Percentiles rank a stretch among this genome's conserved stretches.
These are phyloP conservation scores for Nakataea oryzae DNA, from an alignment of 2,329 filamentous ascomycete species.

Conservation along the genomic window DNA sequence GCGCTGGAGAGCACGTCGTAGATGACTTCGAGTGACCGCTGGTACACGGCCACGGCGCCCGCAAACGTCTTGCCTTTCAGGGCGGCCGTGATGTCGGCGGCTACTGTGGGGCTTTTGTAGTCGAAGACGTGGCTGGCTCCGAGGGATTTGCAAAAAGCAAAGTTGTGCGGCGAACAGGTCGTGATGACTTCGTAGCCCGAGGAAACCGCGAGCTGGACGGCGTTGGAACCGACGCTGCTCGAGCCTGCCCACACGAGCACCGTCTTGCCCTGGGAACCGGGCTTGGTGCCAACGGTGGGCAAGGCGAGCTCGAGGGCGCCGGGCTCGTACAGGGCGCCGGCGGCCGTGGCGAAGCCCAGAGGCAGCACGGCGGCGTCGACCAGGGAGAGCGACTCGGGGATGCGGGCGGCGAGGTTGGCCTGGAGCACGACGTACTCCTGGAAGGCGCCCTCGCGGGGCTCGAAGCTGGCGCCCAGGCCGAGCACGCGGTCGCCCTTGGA, in stretches of 20 bases:
- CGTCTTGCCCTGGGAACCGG: slow-evolving; percentile 7
- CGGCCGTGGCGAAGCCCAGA: slow-evolving; percentile 16
- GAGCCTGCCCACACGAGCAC: slow-evolving; percentile 37
- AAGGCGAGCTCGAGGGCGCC: slow-evolving; percentile 9
- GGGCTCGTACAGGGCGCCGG: slow-evolving; percentile 13
- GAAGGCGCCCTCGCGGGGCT: slow-evolving; percentile 14
- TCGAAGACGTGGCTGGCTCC: slow-evolving; percentile 34
- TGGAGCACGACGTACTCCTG: slow-evolving; percentile 14
- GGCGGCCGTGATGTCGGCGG: slow-evolving; percentile 18
- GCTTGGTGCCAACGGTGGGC: slow-evolving; percentile 3
- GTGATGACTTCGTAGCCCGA: slow-evolving; percentile 31
- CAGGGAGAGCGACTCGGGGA: slow-evolving; percentile 14
- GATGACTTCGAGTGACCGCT: not conserved
- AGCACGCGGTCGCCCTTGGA: slow-evolving; percentile 22
- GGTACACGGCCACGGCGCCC: slow-evolving; percentile 9
- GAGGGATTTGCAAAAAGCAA: slow-evolving; percentile 25
- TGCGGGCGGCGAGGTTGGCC: slow-evolving; percentile 9
- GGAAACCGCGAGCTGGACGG: slow-evolving; percentile 29
- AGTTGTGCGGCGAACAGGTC: slow-evolving; percentile 26
- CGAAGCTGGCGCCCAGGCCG: slow-evolving; percentile 11
- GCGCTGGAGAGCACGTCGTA: not conserved
- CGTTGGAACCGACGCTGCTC: slow-evolving; percentile 30
- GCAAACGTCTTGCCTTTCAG: slow-evolving; percentile 13
- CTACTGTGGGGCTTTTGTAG: slow-evolving; percentile 23
- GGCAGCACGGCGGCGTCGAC: slow-evolving; percentile 16